Base-by-base conservation (phyloP, 176 grass and related monocot genomes). In the Cocos nucifera region DNA sequence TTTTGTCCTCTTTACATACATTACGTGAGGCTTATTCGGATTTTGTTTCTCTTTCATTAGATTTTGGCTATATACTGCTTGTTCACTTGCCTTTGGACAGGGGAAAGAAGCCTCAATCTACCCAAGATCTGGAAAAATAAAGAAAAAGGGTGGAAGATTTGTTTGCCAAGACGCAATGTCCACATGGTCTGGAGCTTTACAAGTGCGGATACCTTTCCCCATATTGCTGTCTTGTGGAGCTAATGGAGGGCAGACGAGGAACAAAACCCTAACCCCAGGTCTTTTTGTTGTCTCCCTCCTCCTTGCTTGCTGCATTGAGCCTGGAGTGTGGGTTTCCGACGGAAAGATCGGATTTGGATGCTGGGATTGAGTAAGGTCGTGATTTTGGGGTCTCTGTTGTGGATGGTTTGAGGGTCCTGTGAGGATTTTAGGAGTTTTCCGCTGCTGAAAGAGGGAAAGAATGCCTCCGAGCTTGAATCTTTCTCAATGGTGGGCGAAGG, bases 401-500 rank as follows among this genome's bases (percentile, higher is more conserved):
- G 24, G 52, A 54, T 26, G 59, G 58, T 66, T 56, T 21, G 16
- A 50, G 19, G 19, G 21, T 5, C n/a, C 10, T 12, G 35, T 44
- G 35, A 44, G 35, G 35, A 14, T 44, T 44, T 44, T 44, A 12
- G 10, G 35, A 44, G 35, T 12, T 44, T 12, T 44, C 35, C 10
- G 35, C 35, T 44, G 35, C 35, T 9, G 35, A 44, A 44, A 3
- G 9, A 44, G 35, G 35, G 35, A 44, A 14, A 14, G 9, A 14
- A 44, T 44, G 35, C 35, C 35, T 44, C 9, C 35, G 14, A 44
- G 35, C 10, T 44, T 44, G 35, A 14, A 44, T 44, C 35, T 44
- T 44, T 44, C 35, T 44, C 35, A 44, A 14, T 83, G 75, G 79
- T 87, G 79, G 84, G 72, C 72, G 3, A 30, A 63, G 53, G 84